Base-by-base conservation (phyloP, 495 filamentous ascomycete species). In the Penicillium maclennaniae region DNA sequence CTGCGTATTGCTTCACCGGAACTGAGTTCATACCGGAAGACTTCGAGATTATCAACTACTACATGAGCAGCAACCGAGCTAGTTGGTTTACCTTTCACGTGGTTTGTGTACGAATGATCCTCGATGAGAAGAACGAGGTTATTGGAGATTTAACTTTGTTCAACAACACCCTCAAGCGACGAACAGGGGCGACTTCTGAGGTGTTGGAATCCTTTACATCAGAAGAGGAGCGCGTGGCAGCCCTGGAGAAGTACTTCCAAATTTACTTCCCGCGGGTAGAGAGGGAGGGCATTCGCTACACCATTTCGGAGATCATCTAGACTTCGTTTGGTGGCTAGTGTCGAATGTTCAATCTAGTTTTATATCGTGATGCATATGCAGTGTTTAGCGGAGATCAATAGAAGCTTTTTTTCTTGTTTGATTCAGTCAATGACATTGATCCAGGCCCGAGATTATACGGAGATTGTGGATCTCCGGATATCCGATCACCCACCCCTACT, bases 21-120 rank as follows among this genome's bases (percentile, higher is more conserved):
- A 63, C 71, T 19, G 85, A 83, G 68, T 85, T 84, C 58, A 54
- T 76, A 21, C 77, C 74, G 20, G 59, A 66, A 39, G 84, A 86
- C 57, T 66, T 61, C 58, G 72, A 71, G 17, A 68, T 84, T 19
- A 85, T 89, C 74, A 87, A 82, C 60, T 76, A 76, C 48, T 73
- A 49, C 39, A 67, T 58, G 54, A 60, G 55, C 47, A 62, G 69
- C 26, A 68, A 60, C 37, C 65, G 58, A 16, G 61, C 59, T 39
- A 74, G 66, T 47, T 79, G 72, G 47, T 83, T 85, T 67, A 79
- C 76, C 7, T 58, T 62, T 25, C 68, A 69, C 31, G 59, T 83
- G 15, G 55, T 85, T 20, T 31, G 27, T 31, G 66, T 74, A 16
- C 74, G 69, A 62, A 81, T 85, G 64, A 44, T 85, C 27, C 55